Evolutionary conservation across 148 eudicot genomes (phyloP).

Genomic region (Limonium bicolor): DNA sequence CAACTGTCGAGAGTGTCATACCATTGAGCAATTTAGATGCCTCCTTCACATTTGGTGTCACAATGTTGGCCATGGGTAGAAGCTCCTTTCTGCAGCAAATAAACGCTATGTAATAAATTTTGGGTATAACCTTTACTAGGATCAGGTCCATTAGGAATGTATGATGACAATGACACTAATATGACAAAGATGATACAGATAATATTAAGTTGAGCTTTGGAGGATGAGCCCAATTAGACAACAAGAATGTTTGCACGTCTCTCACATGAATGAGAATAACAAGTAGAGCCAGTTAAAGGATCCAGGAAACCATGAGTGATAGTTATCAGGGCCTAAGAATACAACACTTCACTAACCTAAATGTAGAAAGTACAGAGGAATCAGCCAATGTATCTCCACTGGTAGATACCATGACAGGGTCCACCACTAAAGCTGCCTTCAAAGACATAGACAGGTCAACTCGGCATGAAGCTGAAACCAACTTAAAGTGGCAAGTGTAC

Average conservation of each 20-base stretch:
- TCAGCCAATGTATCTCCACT: slow-evolving; percentile 86
- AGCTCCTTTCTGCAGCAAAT: slow-evolving; percentile 44
- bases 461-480: slow-evolving; percentile 14
- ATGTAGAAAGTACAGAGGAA: slow-evolving; percentile 46
- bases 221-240: too few relatives aligned
- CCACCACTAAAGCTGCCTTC: slow-evolving; percentile 90
- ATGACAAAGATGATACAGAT: too few relatives aligned
- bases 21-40: slow-evolving; percentile 83
- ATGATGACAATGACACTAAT: too few relatives aligned
- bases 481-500: neutral
- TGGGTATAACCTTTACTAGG: too few relatives aligned
- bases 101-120: too few relatives aligned
- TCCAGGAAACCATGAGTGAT: neutral
- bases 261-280: neutral
- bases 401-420: slow-evolving; percentile 97
- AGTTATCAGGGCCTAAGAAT: neutral
- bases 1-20: slow-evolving; percentile 40
- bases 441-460: slow-evolving; percentile 14
- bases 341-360: slow-evolving; percentile 33
- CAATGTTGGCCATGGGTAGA: slow-evolving; percentile 70
- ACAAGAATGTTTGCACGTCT: slow-evolving; percentile 1
- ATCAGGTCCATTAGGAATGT: too few relatives aligned
- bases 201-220: too few relatives aligned
- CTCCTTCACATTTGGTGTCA: slow-evolving; percentile 86
- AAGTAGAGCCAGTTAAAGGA: neutral